Evolutionary conservation across 1,284 basidiomycete genomes (phyloP), one percentile per base, ranked within the genome.

Genomic region (Moesziomyces aphidis): DNA sequence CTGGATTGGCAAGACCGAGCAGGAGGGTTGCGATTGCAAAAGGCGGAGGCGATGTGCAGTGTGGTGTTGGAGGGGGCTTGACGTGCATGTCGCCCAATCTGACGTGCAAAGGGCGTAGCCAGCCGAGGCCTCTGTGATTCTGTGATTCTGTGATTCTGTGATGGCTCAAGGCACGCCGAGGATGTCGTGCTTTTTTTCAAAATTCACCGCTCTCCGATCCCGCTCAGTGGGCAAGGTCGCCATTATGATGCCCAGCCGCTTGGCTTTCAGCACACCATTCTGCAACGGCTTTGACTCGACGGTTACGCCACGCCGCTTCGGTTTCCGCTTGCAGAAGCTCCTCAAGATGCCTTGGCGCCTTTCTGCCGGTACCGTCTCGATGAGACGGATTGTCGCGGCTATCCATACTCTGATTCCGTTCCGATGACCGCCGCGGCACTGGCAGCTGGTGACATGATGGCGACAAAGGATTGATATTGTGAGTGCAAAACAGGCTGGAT

Each of bases 141-240:
- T 26, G 6, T 7, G 26, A 42, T 42, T 28, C 26, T 28, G 26
- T 28, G 26, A 28, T 28, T 28, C 26, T 28, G 26, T 28, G 26
- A 42, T 42, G 52, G 24, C 45, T 49, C 21, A 63, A 56, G 34
- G 21, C 45, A 1, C 21, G 48, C 39, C 39, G n/a, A 31, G 26
- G 43, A 63, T 62, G 65, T 61, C 55, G 65, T 61, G 65, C 54
- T 57, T 55, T 50, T 22, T 55, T 15, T 15, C n/a, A 48, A 55
- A 56, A 44, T 55, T 49, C 53, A 55, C 48, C 36, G 15, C 45
- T 34, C 31, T 11, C 31, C 31, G 9, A 10, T 10, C 31, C 13
- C 31, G 31, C 31, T 34, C 31, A 34, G 31, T 2, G 23, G 23
- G n/a, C n/a, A n/a, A 31, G 10, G 28, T 34, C 31, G 31, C 39